Percentiles rank a stretch among this genome's conserved stretches.
phyloP scores from a whole-genome alignment of 805 yeast genomes.

The Sugiyamaella americana region DNA sequence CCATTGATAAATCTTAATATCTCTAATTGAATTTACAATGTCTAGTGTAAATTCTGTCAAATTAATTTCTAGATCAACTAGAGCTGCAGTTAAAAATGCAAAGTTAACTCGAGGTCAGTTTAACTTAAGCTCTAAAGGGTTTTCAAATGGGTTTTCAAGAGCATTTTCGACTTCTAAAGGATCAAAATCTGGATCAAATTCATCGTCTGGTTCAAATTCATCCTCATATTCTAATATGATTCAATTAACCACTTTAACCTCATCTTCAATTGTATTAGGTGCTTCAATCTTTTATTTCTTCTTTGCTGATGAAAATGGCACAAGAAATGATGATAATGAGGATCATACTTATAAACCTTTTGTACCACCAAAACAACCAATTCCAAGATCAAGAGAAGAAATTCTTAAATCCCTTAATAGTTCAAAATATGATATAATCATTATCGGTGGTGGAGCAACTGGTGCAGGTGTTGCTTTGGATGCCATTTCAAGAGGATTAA shows the following conservation, averaged over 20 bases:
- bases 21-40: too few relatives aligned
- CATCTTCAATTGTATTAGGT: not conserved
- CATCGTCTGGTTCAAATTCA: not conserved
- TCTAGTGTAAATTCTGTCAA: too few relatives aligned
- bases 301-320: not conserved
- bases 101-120: too few relatives aligned
- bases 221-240: not conserved
- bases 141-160: too few relatives aligned
- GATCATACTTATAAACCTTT: constrained; percentile 10
- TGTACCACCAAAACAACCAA: constrained; percentile 4
- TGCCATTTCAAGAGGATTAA: constrained; percentile 84
- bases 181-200: not conserved
- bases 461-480: constrained; percentile 93
- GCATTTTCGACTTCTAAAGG: not conserved
- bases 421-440: constrained; percentile 59
- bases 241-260: not conserved
- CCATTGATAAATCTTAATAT: too few relatives aligned
- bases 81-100: too few relatives aligned
- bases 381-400: not conserved
- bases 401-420: constrained; percentile 14
- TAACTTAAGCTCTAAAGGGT: too few relatives aligned
- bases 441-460: constrained; percentile 90
- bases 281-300: not conserved
- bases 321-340: not conserved
- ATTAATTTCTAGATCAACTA: too few relatives aligned